These are phyloP conservation scores for Hypoxylon perforatum DNA, from an alignment of 495 filamentous ascomycete genomes.

Conservation along the genomic window DNA sequence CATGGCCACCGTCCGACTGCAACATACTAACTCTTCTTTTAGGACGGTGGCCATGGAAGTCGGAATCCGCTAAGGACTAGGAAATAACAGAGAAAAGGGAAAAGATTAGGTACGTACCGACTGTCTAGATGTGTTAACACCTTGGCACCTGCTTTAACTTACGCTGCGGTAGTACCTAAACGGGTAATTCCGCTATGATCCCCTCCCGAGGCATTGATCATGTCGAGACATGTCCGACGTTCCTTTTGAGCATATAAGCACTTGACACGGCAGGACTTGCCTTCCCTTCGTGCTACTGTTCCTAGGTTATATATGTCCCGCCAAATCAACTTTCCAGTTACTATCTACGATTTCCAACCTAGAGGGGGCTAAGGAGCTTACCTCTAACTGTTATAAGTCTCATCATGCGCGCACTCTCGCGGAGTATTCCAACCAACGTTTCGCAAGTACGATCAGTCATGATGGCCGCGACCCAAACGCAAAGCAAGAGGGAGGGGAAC, in stretches of 20 bases:
- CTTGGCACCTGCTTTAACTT: too few relatives aligned
- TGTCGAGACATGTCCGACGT: not conserved
- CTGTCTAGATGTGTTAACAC: constrained; percentile 72
- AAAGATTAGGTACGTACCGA: too few relatives aligned
- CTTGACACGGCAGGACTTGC: not conserved
- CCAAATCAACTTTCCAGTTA: not conserved
- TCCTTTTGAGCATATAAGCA: not conserved
- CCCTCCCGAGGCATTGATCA: not conserved
- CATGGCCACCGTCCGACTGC: constrained; percentile 72
- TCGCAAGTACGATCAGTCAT: constrained; percentile 19
- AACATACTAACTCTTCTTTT: too few relatives aligned
- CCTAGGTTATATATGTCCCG: not conserved
- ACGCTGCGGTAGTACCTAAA: not conserved
- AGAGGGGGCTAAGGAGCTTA: not conserved
- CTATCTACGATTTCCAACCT: not conserved
- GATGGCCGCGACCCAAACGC: constrained; percentile 22
- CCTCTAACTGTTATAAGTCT: not conserved
- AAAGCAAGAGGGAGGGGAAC: constrained; percentile 67
- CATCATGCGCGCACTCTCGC: constrained; percentile 13
- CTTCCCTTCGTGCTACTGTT: not conserved
- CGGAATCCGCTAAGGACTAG: too few relatives aligned
- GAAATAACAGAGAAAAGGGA: too few relatives aligned
- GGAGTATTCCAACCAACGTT: not conserved
- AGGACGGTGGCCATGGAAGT: too few relatives aligned
- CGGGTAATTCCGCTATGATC: not conserved